Base-by-base conservation (phyloP, 2,329 filamentous ascomycete genomes). In the Stemphylium vesicarium region DNA sequence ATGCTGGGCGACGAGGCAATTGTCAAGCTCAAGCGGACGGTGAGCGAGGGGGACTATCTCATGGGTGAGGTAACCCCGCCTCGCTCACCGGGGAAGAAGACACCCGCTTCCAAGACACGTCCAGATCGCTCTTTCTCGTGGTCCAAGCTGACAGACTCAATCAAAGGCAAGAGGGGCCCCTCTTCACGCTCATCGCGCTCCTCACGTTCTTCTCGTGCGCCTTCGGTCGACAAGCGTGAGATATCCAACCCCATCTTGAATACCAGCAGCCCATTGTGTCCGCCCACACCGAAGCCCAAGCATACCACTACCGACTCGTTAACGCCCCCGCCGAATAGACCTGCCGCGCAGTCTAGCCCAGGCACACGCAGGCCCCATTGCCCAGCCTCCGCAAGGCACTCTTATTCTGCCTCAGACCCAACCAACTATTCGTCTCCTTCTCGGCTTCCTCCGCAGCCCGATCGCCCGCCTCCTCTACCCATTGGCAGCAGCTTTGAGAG, bases 181-280 rank as follows among this genome's bases (percentile, higher is more conserved):
- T 57, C 53, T 22, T 53, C 57, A 20, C 56, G 51, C 39, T 53
- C 55, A 18, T 53, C 57, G 11, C 56, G 54, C 33, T 50, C 53
- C 16, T 50, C 56, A 13, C 57, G 53, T 41, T 64, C 62, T 20
- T 53, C 55, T 9, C 62, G 50, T 36, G 36, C 46, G 33, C 35
- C 58, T 20, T 61, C 63, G 7, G 66, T 67, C 42, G 56, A 66
- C 10, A 72, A 66, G 47, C 32, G 54, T 5, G 47, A 41, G 4
- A 72, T 71, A 20, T 74, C 71, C 13, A 57, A 57, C 37, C 71
- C 71, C 2, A 70, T 70, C 18, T 15, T 59, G 42, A 45, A 66
- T 39, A 35, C 42, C 9, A 53, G 43, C 20, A 61, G 64, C 20
- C 65, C 63, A 9, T 48, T 70, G 29, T 62, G 56, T 45, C 57